phyloP scores from a whole-genome alignment of 2,329 filamentous ascomycete species.

The Trichoderma sp. region DNA sequence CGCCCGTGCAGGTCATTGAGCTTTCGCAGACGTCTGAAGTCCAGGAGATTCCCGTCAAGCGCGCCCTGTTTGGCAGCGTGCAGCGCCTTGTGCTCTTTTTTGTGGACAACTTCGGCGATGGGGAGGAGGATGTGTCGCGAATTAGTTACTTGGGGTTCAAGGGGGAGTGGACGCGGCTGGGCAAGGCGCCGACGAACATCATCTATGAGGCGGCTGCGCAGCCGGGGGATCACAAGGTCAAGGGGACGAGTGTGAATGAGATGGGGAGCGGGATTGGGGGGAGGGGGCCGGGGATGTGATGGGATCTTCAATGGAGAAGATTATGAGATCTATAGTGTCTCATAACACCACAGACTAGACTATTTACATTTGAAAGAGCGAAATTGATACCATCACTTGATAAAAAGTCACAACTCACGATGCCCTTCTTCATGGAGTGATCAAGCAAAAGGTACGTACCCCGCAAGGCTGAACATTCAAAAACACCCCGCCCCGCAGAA shows the following conservation, averaged over 20 bases:
- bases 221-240: slow-evolving; percentile 78
- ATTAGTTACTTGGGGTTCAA: slow-evolving; percentile 88
- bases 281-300: slow-evolving; percentile 40
- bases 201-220: slow-evolving; percentile 94
- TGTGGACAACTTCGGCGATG: slow-evolving; percentile 83
- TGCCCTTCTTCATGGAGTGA: too few relatives aligned
- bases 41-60: slow-evolving; percentile 83
- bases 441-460: slow-evolving; percentile 16
- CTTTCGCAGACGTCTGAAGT: slow-evolving; percentile 78
- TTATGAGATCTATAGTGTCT: too few relatives aligned
- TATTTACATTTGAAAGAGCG: not conserved
- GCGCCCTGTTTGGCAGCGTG: slow-evolving; percentile 87
- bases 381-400: too few relatives aligned
- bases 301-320: too few relatives aligned
- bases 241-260: slow-evolving; percentile 57
- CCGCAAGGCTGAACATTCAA: slow-evolving; percentile 19
- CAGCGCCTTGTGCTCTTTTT: slow-evolving; percentile 83
- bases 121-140: slow-evolving; percentile 76
- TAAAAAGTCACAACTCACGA: too few relatives aligned
- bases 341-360: not conserved
- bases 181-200: slow-evolving; percentile 71
- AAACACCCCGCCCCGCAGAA: slow-evolving; percentile 28
- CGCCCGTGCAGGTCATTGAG: slow-evolving; percentile 74
- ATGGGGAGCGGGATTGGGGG: slow-evolving; percentile 59
- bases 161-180: slow-evolving; percentile 89